Evolutionary conservation across 2,329 filamentous ascomycete genomes (phyloP), one percentile per base, ranked within the genome.

Genomic region (Epichloe festucae): DNA sequence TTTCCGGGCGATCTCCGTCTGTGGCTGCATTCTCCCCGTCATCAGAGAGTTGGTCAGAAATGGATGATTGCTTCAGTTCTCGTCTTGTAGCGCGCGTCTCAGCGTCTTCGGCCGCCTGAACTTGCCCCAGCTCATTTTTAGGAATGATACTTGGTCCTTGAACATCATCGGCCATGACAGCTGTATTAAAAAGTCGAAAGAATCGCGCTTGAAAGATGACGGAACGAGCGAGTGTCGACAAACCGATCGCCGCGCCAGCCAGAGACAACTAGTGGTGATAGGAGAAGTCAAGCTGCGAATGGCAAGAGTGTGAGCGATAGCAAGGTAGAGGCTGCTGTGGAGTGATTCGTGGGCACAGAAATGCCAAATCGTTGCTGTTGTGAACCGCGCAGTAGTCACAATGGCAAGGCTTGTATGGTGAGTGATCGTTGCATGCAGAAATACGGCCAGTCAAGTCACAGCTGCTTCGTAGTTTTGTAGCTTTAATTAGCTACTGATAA

Each of bases 81-180:
- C 82, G 76, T 55, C 81, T 76, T 38, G 81, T 73, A 49, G 79
- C 79, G 53, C 77, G 77, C 41, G 81, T 84, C 60, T 80, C 79
- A 38, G 78, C 76, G 63, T 84, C 81, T 58, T 84, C 81, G 51
- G 70, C 73, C 36, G 61, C 60, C 52, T 69, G 66, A 55, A 67
- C 57, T 48, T 59, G 60, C 50, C 60, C 49, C 46, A 58, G 59
- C 34, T 67, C 65, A 52, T 59, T 62, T 55, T 65, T 69, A 53
- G 71, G 70, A 62, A 68, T 72, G 46, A 64, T 64, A 58, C 65
- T 65, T 59, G 65, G 65, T 58, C 65, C 65, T 61, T 66, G 69
- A 51, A 62, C 60, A 54, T 73, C 69, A 63, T 73, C 72, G 56
- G 70, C 65, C 73, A 75, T 75, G 63, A 58, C 47, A 48, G 48